Percentiles rank a stretch among this genome's conserved stretches.
These are phyloP conservation scores for Phytophthora boehmeriae DNA, from an alignment of 352 stramenopile species.

Conservation along the genomic window DNA sequence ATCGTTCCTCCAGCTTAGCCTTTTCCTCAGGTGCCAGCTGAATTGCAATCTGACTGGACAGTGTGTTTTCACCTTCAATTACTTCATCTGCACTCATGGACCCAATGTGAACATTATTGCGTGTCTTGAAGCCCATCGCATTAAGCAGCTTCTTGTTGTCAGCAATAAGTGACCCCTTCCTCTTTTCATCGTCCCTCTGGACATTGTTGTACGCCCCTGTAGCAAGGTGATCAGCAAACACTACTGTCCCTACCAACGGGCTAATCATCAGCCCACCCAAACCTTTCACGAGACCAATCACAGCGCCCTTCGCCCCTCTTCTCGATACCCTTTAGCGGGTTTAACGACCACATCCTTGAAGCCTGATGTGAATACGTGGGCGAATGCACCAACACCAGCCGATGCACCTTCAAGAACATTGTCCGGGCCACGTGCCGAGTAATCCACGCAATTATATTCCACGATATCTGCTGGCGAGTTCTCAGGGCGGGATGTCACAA, in stretches of 20 bases:
- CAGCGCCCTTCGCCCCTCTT: constrained; percentile 66
- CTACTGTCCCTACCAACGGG: constrained; percentile 55
- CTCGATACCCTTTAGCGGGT: constrained; percentile 58
- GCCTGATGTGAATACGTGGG: constrained; percentile 66
- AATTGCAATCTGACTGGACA: constrained; percentile 45
- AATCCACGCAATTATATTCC: constrained; percentile 71
- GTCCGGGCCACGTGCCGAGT: constrained; percentile 57
- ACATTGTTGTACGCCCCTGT: constrained; percentile 69
- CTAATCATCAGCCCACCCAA: constrained; percentile 56
- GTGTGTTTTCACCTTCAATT: constrained; percentile 29
- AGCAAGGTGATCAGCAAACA: constrained; percentile 72
- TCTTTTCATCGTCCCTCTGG: constrained; percentile 46
- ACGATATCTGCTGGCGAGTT: constrained; percentile 55
- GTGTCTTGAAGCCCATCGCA: constrained; percentile 43
- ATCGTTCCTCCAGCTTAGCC: constrained; percentile 40
- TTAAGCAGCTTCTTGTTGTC: constrained; percentile 51
- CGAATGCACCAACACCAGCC: constrained; percentile 59
- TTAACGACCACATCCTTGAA: constrained; percentile 73
- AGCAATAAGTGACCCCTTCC: constrained; percentile 50
- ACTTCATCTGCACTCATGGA: constrained; percentile 60
- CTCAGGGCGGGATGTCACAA: constrained; percentile 47
- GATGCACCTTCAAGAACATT: constrained; percentile 56
- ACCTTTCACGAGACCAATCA: constrained; percentile 65
- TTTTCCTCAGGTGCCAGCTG: constrained; percentile 47
- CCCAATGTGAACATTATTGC: constrained; percentile 50